Evolutionary conservation across 2,329 filamentous ascomycete species (phyloP).

Genomic region (Penicillium crustosum): DNA sequence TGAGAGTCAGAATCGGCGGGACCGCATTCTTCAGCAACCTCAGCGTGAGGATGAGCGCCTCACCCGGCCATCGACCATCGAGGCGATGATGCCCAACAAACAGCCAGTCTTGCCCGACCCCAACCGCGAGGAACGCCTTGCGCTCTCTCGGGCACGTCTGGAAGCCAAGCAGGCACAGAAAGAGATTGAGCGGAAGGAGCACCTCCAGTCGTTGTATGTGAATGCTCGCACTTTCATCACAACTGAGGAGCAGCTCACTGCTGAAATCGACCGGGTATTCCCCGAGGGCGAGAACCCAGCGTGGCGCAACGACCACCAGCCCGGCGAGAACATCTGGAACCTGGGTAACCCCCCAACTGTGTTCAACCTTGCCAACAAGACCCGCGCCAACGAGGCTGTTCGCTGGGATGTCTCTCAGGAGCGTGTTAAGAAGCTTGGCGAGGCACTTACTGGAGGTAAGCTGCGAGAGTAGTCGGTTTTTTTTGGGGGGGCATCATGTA

Average conservation of each 20-base stretch:
- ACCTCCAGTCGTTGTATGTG: constrained; percentile 85
- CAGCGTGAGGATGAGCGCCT: constrained; percentile 74
- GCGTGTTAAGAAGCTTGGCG: constrained; percentile 63
- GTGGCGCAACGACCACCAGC: constrained; percentile 44
- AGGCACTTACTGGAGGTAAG: constrained; percentile 68
- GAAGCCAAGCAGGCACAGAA: constrained; percentile 52
- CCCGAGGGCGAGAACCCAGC: constrained; percentile 55
- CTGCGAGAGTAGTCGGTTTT: constrained; percentile 38
- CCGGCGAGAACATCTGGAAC: constrained; percentile 55
- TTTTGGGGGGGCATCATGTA: constrained; percentile 19
- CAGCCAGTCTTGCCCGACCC: constrained; percentile 62
- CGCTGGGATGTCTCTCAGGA: constrained; percentile 51
- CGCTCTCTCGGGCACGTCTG: constrained; percentile 43
- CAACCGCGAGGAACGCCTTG: constrained; percentile 55
- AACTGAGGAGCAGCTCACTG: constrained; percentile 71
- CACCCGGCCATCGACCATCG: constrained; percentile 66
- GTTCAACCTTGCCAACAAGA: constrained; percentile 30
- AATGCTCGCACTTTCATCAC: constrained; percentile 86
- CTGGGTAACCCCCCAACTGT: constrained; percentile 47
- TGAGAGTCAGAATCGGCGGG: constrained; percentile 52
- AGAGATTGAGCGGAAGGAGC: constrained; percentile 63
- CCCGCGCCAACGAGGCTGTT: constrained; percentile 33
- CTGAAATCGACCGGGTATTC: constrained; percentile 74
- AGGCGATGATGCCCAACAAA: constrained; percentile 50
- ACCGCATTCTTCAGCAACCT: constrained; percentile 59